Conservation (phyloP, 164 flowering plant species). For the Cinnamomum micranthum region DNA sequence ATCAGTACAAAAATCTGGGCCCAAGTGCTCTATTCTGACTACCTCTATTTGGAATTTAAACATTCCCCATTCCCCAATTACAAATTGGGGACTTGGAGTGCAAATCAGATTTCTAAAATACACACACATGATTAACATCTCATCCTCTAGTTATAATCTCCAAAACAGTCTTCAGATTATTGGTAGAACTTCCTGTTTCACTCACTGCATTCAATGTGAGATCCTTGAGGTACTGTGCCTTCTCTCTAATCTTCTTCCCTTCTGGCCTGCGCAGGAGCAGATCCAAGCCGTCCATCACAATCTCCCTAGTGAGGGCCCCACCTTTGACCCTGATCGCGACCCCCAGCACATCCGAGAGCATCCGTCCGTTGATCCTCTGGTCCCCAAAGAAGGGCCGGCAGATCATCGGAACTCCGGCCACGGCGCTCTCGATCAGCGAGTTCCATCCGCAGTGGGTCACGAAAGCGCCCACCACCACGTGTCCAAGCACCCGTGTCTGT, state of each 20-base stretch:
- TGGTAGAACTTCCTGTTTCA: constrained; percentile 17
- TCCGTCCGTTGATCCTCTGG: constrained; percentile 23
- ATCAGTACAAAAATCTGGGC: no score
- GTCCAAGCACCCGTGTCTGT: constrained; percentile 21
- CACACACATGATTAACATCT: no score
- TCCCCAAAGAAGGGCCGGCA: constrained; percentile 31
- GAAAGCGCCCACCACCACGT: constrained; percentile 24
- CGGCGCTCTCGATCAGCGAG: constrained; percentile 28
- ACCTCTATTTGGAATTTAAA: no score
- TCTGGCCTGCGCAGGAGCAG: constrained; percentile 6
- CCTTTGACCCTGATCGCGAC: constrained; percentile 15
- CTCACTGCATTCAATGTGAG: constrained; percentile 14
- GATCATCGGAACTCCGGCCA: constrained; percentile 30
- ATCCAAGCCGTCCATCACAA: constrained; percentile 11
- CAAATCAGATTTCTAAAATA: no score
- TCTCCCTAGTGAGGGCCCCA: constrained; percentile 17
- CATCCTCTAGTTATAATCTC: constrained; percentile 5
- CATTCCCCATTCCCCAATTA: no score
- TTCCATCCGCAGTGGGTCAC: constrained; percentile 36
- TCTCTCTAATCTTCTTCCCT: constrained; percentile 22
- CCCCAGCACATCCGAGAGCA: constrained; percentile 19
- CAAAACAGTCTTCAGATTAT: constrained; percentile 11
- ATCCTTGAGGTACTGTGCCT: constrained; percentile 13
- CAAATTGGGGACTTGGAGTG: no score
- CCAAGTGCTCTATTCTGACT: no score